These are phyloP conservation scores for Suillus variegatus DNA, from an alignment of 768 basidiomycete genomes.

Conservation along the genomic window DNA sequence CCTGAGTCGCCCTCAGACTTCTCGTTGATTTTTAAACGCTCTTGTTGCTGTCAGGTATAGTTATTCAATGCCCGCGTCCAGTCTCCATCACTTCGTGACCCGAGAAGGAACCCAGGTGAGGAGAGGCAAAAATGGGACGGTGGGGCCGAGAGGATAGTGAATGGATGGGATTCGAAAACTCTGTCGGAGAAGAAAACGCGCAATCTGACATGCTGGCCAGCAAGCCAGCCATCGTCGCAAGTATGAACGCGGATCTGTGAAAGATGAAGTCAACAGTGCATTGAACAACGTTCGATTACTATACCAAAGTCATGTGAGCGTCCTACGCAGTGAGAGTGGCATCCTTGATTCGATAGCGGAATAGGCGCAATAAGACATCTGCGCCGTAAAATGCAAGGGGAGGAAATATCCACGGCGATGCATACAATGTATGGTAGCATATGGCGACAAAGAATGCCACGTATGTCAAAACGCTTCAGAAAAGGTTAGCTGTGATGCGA, in stretches of 20 bases:
- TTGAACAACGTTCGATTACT: constrained; percentile 15
- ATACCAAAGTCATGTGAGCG: constrained; percentile 70
- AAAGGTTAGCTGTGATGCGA: background rate
- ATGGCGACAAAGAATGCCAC: constrained; percentile 66
- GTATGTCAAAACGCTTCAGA: constrained; percentile 47
- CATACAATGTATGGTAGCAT: constrained; percentile 83
- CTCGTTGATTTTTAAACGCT: constrained; percentile 22
- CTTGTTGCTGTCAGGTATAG: constrained; percentile 44
- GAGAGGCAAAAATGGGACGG: constrained; percentile 48
- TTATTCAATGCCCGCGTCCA: constrained; percentile 72
- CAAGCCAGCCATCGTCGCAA: constrained; percentile 58
- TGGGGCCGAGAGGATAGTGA: constrained; percentile 74
- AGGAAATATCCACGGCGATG: constrained; percentile 81
- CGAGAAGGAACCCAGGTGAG: constrained; percentile 58
- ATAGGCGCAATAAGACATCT: constrained; percentile 70
- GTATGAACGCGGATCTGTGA: constrained; percentile 54
- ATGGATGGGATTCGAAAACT: constrained; percentile 78
- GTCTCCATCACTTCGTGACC: constrained; percentile 63
- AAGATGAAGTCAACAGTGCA: background rate
- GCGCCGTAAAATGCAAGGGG: constrained; percentile 79
- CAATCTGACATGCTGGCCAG: constrained; percentile 53
- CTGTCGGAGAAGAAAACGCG: constrained; percentile 53
- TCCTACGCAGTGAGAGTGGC: constrained; percentile 64
- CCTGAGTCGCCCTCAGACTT: constrained; percentile 10
- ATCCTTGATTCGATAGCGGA: constrained; percentile 75